A percentile compares a stretch with the other conserved stretches of the same genome.
phyloP scores from a whole-genome alignment of 768 basidiomycete genomes.

The Galerina marginata region DNA sequence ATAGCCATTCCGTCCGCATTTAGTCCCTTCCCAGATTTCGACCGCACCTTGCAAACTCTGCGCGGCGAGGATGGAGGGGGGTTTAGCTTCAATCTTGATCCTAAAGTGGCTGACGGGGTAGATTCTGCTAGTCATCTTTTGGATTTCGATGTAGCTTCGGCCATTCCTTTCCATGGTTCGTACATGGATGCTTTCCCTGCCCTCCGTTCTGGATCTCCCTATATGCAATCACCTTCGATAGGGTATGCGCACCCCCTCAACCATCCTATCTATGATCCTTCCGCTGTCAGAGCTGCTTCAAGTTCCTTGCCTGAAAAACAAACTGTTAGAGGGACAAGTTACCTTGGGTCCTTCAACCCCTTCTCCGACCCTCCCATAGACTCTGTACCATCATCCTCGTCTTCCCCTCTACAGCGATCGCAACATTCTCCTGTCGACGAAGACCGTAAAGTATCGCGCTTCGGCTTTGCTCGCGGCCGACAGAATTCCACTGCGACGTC shows the following conservation, averaged over 20 bases:
- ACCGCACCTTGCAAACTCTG: slow-evolving; percentile 79
- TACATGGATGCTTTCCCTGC: slow-evolving; percentile 77
- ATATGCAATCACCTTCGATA: slow-evolving; percentile 56
- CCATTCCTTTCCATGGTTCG: slow-evolving; percentile 64
- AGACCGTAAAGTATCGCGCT: slow-evolving; percentile 79
- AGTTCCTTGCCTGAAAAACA: slow-evolving; percentile 48
- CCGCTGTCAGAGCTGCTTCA: slow-evolving; percentile 42
- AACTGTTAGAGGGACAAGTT: slow-evolving; percentile 52
- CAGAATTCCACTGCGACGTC: slow-evolving; percentile 62
- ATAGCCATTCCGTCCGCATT: slow-evolving; percentile 42
- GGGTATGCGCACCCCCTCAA: slow-evolving; percentile 51
- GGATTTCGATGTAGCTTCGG: slow-evolving; percentile 58
- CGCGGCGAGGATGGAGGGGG: slow-evolving; percentile 68
- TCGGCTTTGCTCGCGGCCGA: slow-evolving; percentile 79
- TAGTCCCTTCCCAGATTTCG: slow-evolving; percentile 89
- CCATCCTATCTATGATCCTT: slow-evolving; percentile 63
- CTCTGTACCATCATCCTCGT: slow-evolving; percentile 29
- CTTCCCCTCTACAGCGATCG: slow-evolving; percentile 34
- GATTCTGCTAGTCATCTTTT: slow-evolving; percentile 46
- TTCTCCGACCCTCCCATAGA: slow-evolving; percentile 70
- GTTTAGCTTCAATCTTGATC: slow-evolving; percentile 89
- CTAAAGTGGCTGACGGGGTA: slow-evolving; percentile 65
- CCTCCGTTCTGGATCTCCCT: slow-evolving; percentile 47
- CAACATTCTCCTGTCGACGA: slow-evolving; percentile 55
- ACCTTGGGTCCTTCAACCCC: slow-evolving; percentile 81